A percentile compares a stretch with the other conserved stretches of the same genome.
These are phyloP conservation scores for Elsinoe australis DNA, from an alignment of 2,329 filamentous ascomycete genomes.

Conservation along the genomic window DNA sequence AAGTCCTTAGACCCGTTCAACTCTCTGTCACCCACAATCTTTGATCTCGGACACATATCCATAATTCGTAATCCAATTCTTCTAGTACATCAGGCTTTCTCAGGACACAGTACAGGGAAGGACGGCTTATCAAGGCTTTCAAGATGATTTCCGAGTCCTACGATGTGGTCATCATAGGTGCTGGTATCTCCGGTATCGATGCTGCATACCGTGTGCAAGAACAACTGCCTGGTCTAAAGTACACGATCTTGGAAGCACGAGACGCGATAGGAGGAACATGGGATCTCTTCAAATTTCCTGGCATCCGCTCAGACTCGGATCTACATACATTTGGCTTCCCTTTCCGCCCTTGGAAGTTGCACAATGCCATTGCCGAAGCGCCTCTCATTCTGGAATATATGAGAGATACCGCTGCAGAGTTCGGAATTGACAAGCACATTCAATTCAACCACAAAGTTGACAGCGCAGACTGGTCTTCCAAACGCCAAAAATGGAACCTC, in stretches of 20 bases:
- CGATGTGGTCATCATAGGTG: constrained; percentile 57
- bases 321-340: constrained; percentile 51
- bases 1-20: constrained; percentile 25
- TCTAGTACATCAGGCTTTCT: too few species aligned
- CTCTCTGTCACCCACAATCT: too few species aligned
- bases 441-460: constrained; percentile 37
- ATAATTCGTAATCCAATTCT: too few species aligned
- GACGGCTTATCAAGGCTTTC: background rate
- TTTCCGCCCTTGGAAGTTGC: constrained; percentile 60
- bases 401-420: constrained; percentile 36
- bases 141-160: constrained; percentile 22
- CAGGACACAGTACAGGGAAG: background rate
- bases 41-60: background rate
- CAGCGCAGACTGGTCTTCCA: constrained; percentile 38
- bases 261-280: constrained; percentile 65
- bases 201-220: constrained; percentile 53
- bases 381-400: constrained; percentile 40
- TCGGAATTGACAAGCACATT: constrained; percentile 42
- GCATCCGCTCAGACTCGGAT: constrained; percentile 50
- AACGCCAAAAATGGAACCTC: constrained; percentile 43
- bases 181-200: constrained; percentile 69
- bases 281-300: constrained; percentile 64
- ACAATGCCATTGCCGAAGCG: constrained; percentile 40
- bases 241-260: constrained; percentile 62
- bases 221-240: constrained; percentile 47